Conservation (phyloP, 768 basidiomycete genomes). For the Suillus cothurnatus region DNA sequence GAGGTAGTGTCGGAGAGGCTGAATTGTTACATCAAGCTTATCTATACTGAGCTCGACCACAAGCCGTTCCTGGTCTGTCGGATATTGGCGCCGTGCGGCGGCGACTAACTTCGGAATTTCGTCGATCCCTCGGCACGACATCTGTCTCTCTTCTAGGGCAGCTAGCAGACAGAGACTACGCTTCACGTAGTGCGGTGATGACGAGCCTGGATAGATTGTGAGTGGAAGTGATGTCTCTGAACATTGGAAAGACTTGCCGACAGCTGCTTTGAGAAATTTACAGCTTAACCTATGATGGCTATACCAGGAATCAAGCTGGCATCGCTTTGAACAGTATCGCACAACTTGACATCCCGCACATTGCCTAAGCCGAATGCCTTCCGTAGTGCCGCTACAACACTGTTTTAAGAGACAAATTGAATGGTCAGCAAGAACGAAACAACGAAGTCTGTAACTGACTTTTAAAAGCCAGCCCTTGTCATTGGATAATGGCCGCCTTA, state of each 20-base stretch:
- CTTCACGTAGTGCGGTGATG: not conserved
- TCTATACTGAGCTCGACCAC: not conserved
- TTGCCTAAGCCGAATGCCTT: not conserved
- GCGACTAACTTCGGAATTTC: not conserved
- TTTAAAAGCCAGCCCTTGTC: not conserved
- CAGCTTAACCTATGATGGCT: not conserved
- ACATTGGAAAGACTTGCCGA: not conserved
- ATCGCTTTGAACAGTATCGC: conserved; percentile 1
- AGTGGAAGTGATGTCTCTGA: not conserved
- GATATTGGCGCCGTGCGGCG: not conserved
- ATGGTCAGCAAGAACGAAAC: not conserved
- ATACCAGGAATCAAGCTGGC: conserved; percentile 3
- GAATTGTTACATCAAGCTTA: not conserved
- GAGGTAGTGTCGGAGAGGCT: conserved; percentile 2
- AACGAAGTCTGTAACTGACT: not conserved
- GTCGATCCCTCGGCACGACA: not conserved
- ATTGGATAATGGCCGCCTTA: not conserved
- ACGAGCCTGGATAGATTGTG: not conserved
- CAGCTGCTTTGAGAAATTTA: conserved; percentile 1
- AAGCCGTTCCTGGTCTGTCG: not conserved
- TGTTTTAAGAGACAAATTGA: not conserved
- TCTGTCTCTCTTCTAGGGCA: not conserved
- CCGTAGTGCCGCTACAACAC: not conserved
- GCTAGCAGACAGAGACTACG: conserved; percentile 1
- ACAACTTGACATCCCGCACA: conserved; percentile 3